These are phyloP conservation scores for Heimioporus punctisporus DNA, from an alignment of 1,284 basidiomycete genomes.

Conservation along the genomic window DNA sequence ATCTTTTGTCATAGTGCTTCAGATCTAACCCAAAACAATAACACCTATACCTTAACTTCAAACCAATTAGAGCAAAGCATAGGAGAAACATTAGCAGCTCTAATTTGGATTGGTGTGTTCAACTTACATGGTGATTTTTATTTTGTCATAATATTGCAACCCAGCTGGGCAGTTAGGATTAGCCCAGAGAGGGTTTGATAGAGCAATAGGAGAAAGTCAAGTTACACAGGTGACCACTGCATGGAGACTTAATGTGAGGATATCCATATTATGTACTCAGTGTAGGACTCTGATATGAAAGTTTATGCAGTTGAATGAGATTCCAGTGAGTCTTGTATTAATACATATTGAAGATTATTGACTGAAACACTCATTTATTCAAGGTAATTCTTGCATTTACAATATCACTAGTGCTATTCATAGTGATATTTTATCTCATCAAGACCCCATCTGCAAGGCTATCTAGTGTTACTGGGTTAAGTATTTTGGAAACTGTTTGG, in stretches of 20 bases:
- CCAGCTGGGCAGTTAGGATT: constrained; percentile 3
- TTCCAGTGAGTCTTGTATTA: neutral
- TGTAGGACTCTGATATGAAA: too few relatives aligned
- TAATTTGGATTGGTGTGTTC: constrained; percentile 6
- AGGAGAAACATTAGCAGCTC: neutral
- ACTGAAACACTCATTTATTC: neutral
- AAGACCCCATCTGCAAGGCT: neutral
- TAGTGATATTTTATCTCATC: neutral
- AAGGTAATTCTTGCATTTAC: neutral
- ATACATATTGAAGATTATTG: too few relatives aligned
- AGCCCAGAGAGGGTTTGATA: constrained; percentile 5
- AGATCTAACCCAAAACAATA: neutral
- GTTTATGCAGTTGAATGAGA: neutral
- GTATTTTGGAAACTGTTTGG: neutral
- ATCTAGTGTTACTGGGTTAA: neutral
- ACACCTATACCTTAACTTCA: constrained; percentile 2
- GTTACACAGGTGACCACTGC: neutral
- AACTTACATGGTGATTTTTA: neutral
- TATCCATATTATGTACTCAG: neutral
- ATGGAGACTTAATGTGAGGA: constrained; percentile 19
- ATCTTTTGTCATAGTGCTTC: neutral
- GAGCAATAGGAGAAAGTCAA: neutral
- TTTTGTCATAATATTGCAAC: neutral
- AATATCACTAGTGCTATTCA: neutral
- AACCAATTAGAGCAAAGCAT: neutral